A percentile compares a stretch with the other conserved stretches of the same genome.
These are phyloP conservation scores for Pythium diclinum DNA, from an alignment of 352 stramenopile species.

Conservation along the genomic window DNA sequence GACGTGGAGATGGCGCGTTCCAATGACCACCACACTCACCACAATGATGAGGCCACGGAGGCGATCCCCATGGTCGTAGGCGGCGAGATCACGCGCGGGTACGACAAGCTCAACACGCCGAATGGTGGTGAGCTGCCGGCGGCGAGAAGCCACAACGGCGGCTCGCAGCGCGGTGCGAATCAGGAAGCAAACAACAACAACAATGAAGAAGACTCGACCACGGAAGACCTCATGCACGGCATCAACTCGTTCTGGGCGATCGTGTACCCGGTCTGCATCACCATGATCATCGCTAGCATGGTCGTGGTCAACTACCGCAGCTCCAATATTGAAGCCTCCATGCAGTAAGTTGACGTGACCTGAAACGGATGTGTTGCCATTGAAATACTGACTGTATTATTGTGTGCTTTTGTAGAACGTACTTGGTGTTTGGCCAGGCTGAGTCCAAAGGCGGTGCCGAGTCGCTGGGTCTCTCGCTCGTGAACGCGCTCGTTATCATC, in stretches of 20 bases:
- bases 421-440: constrained; percentile 76
- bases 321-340: constrained; percentile 67
- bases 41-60: constrained; percentile 22
- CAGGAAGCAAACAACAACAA: background rate
- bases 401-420: constrained; percentile 39
- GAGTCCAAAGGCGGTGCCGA: constrained; percentile 33
- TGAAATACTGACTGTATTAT: background rate
- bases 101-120: constrained; percentile 67
- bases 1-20: constrained; percentile 12
- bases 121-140: constrained; percentile 21
- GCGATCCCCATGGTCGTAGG: constrained; percentile 38
- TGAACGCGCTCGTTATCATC: constrained; percentile 90
- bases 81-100: constrained; percentile 27
- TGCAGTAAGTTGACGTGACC: constrained; percentile 48
- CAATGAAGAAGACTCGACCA: constrained; percentile 31
- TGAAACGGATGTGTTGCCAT: background rate
- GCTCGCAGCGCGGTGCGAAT: constrained; percentile 6
- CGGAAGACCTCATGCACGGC: constrained; percentile 80
- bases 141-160: constrained; percentile 8
- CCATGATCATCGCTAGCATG: constrained; percentile 70
- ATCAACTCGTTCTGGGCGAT: constrained; percentile 89
- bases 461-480: constrained; percentile 61
- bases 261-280: constrained; percentile 77
- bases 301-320: constrained; percentile 86
- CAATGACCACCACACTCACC: constrained; percentile 8